Conservation (phyloP, 2,329 filamentous ascomycete genomes). For the Colletotrichum paranaense region DNA sequence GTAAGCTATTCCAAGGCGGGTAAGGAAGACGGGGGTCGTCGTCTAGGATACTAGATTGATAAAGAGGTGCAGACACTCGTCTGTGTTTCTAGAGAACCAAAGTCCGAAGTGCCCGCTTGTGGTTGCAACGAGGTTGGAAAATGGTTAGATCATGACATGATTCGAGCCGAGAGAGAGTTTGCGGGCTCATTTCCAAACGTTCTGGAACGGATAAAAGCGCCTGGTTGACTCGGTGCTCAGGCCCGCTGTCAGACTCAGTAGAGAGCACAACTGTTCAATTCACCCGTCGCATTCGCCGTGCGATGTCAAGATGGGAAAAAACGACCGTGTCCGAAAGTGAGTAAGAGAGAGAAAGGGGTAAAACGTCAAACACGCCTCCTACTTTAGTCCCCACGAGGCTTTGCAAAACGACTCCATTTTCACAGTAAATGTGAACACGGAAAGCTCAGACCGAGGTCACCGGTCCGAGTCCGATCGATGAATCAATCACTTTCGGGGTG, state of each 20-base stretch:
- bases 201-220: slow-evolving; percentile 13
- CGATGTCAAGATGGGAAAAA: background rate
- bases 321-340: background rate
- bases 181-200: slow-evolving; percentile 13
- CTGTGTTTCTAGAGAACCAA: background rate
- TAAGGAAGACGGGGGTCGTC: background rate
- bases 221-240: slow-evolving; percentile 22
- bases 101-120: background rate
- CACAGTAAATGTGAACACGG: background rate
- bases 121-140: slow-evolving; percentile 3
- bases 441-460: background rate
- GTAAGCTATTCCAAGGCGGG: background rate
- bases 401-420: background rate
- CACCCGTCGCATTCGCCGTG: background rate
- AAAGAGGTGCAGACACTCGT: background rate
- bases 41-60: background rate
- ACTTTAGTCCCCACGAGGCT: background rate
- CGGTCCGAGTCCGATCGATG: background rate
- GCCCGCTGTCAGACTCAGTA: slow-evolving; percentile 6
- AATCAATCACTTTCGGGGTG: background rate
- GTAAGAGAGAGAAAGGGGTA: background rate
- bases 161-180: slow-evolving; percentile 16
- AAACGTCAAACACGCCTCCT: background rate
- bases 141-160: slow-evolving; percentile 22
- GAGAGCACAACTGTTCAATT: background rate